These are phyloP conservation scores for Cladobotryum protrusum DNA, from an alignment of 2,329 filamentous ascomycete genomes.

Conservation along the genomic window DNA sequence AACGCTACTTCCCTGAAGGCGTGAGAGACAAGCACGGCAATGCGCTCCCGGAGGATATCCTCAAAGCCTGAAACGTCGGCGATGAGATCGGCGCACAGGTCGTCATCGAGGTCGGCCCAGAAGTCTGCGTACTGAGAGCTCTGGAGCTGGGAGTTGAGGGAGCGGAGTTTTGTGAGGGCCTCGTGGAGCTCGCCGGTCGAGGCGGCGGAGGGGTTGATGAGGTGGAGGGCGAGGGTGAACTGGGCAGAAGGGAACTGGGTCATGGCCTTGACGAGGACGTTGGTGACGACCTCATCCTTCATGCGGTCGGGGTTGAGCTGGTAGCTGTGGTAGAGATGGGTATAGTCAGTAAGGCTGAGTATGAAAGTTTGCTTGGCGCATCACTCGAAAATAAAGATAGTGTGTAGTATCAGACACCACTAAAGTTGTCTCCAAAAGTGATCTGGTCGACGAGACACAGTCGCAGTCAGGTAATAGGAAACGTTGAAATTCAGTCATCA, in stretches of 20 bases:
- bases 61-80: slow-evolving; percentile 95
- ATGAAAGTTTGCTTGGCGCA: slow-evolving; percentile 1
- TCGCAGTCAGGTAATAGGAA: slow-evolving; percentile 94
- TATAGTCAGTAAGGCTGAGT: slow-evolving; percentile 2
- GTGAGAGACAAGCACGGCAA: slow-evolving; percentile 80
- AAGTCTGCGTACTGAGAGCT: slow-evolving; percentile 85
- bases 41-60: slow-evolving; percentile 83
- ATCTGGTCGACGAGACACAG: slow-evolving; percentile 33
- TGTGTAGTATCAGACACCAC: slow-evolving; percentile 61
- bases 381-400: background rate
- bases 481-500: slow-evolving; percentile 83
- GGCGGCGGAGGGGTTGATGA: slow-evolving; percentile 74
- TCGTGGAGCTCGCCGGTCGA: slow-evolving; percentile 72
- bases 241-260: slow-evolving; percentile 95
- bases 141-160: slow-evolving; percentile 80
- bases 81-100: slow-evolving; percentile 90
- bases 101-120: slow-evolving; percentile 91
- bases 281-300: slow-evolving; percentile 95
- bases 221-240: slow-evolving; percentile 88
- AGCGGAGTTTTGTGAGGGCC: slow-evolving; percentile 80
- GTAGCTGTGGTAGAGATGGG: slow-evolving; percentile 56
- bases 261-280: slow-evolving; percentile 96
- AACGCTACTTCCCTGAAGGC: slow-evolving; percentile 68
- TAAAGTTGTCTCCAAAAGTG: slow-evolving; percentile 37
- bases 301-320: slow-evolving; percentile 99